Percentiles rank a stretch among this genome's conserved stretches.
Conservation (phyloP, 1,284 basidiomycete genomes). For the Trametes polyzona region DNA sequence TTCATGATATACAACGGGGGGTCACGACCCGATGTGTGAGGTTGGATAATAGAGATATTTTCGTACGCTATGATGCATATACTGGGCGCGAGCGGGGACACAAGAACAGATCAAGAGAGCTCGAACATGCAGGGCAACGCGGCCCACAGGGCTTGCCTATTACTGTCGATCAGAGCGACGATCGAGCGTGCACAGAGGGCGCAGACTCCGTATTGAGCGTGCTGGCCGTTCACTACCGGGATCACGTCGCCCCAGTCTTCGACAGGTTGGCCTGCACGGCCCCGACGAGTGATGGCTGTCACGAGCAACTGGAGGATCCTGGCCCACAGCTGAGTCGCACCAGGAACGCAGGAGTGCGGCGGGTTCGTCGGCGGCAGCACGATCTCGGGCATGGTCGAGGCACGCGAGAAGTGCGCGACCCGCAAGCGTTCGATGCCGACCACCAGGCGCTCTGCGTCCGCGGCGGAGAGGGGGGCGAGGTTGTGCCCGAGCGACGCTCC, state of each 20-base stretch:
- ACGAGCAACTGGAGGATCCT: background rate
- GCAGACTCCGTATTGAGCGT: slow-evolving; percentile 9
- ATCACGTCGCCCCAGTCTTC: slow-evolving; percentile 16
- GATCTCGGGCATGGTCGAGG: slow-evolving; percentile 1
- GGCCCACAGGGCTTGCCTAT: slow-evolving; percentile 13
- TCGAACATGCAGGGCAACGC: slow-evolving; percentile 16
- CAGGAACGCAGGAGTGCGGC: slow-evolving; percentile 9
- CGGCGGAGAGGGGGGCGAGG: slow-evolving; percentile 29
- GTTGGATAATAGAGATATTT: slow-evolving; percentile 30
- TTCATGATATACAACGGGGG: no score
- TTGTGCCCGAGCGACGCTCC: slow-evolving; percentile 27
- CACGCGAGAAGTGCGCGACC: slow-evolving; percentile 8
- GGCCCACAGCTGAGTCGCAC: slow-evolving; percentile 11
- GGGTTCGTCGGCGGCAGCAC: background rate
- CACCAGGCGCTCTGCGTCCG: slow-evolving; percentile 34
- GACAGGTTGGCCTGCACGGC: slow-evolving; percentile 13
- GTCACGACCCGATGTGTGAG: no score
- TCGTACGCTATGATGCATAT: slow-evolving; percentile 37
- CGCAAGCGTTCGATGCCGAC: slow-evolving; percentile 32
- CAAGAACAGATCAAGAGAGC: background rate
- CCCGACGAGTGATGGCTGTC: background rate
- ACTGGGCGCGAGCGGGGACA: background rate
- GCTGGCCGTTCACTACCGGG: background rate
- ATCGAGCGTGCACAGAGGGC: slow-evolving; percentile 6
- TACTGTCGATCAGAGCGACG: slow-evolving; percentile 1